These are phyloP conservation scores for Exophiala calicioides DNA, from an alignment of 2,329 filamentous ascomycete species.

Conservation along the genomic window DNA sequence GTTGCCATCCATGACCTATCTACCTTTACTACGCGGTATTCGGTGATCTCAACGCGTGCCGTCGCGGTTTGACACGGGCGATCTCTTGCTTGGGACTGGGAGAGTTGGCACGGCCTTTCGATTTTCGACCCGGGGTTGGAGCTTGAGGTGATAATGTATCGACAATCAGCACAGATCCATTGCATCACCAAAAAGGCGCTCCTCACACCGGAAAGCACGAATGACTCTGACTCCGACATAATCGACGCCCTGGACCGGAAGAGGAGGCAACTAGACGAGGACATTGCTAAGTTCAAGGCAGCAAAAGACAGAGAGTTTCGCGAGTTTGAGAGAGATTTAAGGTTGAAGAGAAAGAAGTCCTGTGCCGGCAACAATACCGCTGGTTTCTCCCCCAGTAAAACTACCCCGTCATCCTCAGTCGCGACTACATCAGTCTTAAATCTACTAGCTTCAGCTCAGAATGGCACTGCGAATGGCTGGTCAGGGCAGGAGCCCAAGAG, in stretches of 20 bases:
- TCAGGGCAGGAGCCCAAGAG: constrained; percentile 11
- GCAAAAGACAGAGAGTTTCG: constrained; percentile 33
- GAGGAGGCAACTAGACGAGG: constrained; percentile 31
- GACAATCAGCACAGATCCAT: constrained; percentile 22
- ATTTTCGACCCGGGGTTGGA: not conserved
- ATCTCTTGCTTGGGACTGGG: too few relatives aligned
- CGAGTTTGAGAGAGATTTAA: constrained; percentile 31
- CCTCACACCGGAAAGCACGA: constrained; percentile 24
- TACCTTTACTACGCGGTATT: too few relatives aligned
- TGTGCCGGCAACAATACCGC: constrained; percentile 3
- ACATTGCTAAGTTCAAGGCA: constrained; percentile 30
- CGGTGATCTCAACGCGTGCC: too few relatives aligned
- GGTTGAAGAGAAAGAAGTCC: constrained; percentile 18
- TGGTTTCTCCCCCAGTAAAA: constrained; percentile 8
- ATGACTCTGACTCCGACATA: constrained; percentile 25
- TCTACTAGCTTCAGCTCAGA: constrained; percentile 18
- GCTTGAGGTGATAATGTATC: constrained; percentile 19
- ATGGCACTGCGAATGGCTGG: constrained; percentile 14
- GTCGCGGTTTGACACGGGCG: too few relatives aligned
- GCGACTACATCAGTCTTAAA: constrained; percentile 11
- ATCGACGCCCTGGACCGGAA: constrained; percentile 29
- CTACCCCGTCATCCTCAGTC: constrained; percentile 2
- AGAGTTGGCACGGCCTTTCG: too few relatives aligned
- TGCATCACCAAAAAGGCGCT: constrained; percentile 17
- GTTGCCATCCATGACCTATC: too few relatives aligned